Conservation (phyloP, 208 protist species). For the Jaenimonas drosophilae region DNA sequence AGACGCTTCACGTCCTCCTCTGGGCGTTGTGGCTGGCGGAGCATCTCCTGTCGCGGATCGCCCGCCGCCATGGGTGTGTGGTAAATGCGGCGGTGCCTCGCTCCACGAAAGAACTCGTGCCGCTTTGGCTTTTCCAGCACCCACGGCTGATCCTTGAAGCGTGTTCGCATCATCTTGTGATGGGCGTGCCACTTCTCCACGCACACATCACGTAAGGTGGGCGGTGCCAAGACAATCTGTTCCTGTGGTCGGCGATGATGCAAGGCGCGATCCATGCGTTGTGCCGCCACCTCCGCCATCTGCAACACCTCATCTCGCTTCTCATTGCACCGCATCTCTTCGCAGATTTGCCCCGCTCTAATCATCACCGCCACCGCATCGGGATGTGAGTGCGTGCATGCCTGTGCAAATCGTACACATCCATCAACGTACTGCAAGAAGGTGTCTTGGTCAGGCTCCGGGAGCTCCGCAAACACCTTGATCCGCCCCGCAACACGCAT, state of each 20-base stretch:
- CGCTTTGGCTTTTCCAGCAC: slow-evolving; percentile 23
- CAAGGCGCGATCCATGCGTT: slow-evolving; percentile 65
- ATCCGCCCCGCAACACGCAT: slow-evolving; percentile 55
- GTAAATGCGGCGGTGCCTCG: slow-evolving; percentile 37
- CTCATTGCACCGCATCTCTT: slow-evolving; percentile 75
- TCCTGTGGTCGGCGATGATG: slow-evolving; percentile 56
- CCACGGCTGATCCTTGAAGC: slow-evolving; percentile 38
- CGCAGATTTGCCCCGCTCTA: slow-evolving; percentile 74
- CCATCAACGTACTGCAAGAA: slow-evolving; percentile 84
- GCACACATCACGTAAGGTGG: too few species aligned
- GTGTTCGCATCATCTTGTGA: slow-evolving; percentile 26
- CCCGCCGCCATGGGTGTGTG: slow-evolving; percentile 23
- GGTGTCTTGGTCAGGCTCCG: slow-evolving; percentile 72
- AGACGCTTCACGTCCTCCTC: slow-evolving; percentile 9
- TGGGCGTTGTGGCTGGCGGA: slow-evolving; percentile 15
- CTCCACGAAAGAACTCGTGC: slow-evolving; percentile 31
- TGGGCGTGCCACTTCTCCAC: too few species aligned
- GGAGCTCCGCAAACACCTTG: slow-evolving; percentile 43
- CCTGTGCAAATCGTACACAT: slow-evolving; percentile 58
- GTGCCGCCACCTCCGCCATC: slow-evolving; percentile 53
- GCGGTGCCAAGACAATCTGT: slow-evolving; percentile 14
- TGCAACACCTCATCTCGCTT: slow-evolving; percentile 83
- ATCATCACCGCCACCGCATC: slow-evolving; percentile 70
- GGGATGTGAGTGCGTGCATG: slow-evolving; percentile 76
- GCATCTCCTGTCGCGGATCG: slow-evolving; percentile 14